Conservation (phyloP, 2,329 filamentous ascomycete genomes). For the Botrytis paeoniae region DNA sequence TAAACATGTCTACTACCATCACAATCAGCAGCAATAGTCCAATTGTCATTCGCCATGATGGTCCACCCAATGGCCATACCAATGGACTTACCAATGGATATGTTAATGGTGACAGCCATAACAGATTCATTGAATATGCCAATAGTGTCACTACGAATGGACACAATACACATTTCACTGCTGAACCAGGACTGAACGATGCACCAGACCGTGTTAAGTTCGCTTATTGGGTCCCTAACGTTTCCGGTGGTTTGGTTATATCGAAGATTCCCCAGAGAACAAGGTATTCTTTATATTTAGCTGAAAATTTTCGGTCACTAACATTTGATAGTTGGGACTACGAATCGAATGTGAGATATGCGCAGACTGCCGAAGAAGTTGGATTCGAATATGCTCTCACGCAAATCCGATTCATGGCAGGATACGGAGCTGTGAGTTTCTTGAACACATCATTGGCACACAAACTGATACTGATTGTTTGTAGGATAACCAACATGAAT, state of each 20-base stretch:
- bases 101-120: conserved; percentile 3
- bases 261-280: conserved; percentile 51
- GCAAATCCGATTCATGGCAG: conserved; percentile 53
- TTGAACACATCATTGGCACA: background rate
- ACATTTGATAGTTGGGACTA: conserved; percentile 43
- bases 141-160: conserved; percentile 2
- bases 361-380: conserved; percentile 46
- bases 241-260: conserved; percentile 52
- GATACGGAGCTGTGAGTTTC: conserved; percentile 43
- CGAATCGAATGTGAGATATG: conserved; percentile 48
- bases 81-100: conserved; percentile 12
- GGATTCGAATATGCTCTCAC: conserved; percentile 52
- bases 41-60: conserved; percentile 17
- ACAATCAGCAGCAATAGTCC: conserved; percentile 18
- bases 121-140: conserved; percentile 4
- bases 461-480: background rate
- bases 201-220: conserved; percentile 46
- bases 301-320: background rate
- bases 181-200: conserved; percentile 42
- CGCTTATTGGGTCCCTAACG: conserved; percentile 54
- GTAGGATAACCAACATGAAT: conserved; percentile 48
- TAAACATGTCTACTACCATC: conserved; percentile 15
- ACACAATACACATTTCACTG: conserved; percentile 27
- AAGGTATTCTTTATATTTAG: conserved; percentile 15
- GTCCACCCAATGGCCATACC: background rate